Conservation (phyloP, 768 basidiomycete genomes). For the Daedaleopsis sinensis region DNA sequence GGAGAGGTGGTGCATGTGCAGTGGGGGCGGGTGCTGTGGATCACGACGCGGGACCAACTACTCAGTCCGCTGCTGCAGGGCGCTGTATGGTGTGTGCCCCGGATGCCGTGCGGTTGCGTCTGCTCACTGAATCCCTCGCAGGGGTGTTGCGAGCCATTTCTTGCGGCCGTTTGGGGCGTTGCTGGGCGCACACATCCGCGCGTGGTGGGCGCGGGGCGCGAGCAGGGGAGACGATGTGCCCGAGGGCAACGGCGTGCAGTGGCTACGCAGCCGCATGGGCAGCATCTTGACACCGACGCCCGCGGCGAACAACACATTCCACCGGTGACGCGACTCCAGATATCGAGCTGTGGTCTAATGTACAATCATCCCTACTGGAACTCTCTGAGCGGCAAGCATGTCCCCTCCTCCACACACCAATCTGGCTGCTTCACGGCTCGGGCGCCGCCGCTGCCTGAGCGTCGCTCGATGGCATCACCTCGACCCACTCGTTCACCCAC, state of each 20-base stretch:
- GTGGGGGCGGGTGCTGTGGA: conserved; percentile 64
- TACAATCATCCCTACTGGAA: not conserved
- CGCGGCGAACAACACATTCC: not conserved
- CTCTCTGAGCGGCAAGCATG: too few species aligned
- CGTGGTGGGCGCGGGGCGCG: conserved; percentile 22
- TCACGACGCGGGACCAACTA: conserved; percentile 70
- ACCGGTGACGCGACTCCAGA: not conserved
- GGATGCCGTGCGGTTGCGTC: not conserved
- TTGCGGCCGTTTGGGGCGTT: conserved; percentile 39
- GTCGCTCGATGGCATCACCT: conserved; percentile 38
- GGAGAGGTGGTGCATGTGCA: conserved; percentile 34
- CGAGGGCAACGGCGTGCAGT: conserved; percentile 46
- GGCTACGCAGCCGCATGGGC: conserved; percentile 42
- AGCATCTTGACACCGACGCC: conserved; percentile 11
- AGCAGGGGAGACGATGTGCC: conserved; percentile 1
- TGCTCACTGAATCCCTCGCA: conserved; percentile 23
- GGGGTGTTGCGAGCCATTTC: conserved; percentile 50
- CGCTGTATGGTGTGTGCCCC: conserved; percentile 55
- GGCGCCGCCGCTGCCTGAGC: too few species aligned
- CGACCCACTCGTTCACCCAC: conserved; percentile 89
- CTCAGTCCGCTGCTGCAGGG: conserved; percentile 71
- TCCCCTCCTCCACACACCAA: too few species aligned
- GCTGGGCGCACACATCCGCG: conserved; percentile 22
- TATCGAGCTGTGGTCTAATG: not conserved
- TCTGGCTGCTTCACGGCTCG: too few species aligned